Evolutionary conservation across 2,329 filamentous ascomycete species (phyloP).

Genomic region (Trichoderma aggressivum): DNA sequence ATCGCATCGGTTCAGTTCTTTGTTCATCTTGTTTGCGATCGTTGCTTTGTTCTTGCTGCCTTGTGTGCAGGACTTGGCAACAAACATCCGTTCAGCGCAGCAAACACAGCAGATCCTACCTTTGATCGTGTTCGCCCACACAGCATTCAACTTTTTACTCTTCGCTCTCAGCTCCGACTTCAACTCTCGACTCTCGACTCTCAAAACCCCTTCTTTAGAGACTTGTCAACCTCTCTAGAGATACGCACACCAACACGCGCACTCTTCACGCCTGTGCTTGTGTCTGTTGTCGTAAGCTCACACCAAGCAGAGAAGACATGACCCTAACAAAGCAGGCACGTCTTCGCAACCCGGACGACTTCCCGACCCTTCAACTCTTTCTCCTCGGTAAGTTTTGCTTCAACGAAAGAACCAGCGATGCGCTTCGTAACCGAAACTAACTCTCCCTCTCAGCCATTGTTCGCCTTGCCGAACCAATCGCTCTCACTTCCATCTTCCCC

Average conservation of each 20-base stretch:
- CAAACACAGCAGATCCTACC: neutral
- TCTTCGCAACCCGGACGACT: slow-evolving; percentile 65
- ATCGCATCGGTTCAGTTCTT: neutral
- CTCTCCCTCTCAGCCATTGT: slow-evolving; percentile 67
- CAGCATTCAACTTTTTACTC: neutral
- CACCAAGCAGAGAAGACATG: slow-evolving; percentile 45
- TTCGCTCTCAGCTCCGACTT: neutral
- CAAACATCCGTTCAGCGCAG: neutral
- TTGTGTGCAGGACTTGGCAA: neutral
- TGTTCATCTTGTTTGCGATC: neutral
- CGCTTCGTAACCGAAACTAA: neutral
- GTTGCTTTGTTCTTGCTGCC: slow-evolving; percentile 8
- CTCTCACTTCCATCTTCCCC: slow-evolving; percentile 88
- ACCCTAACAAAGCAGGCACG: slow-evolving; percentile 49
- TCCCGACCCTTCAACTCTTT: slow-evolving; percentile 79
- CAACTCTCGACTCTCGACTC: neutral
- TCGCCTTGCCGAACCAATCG: slow-evolving; percentile 87
- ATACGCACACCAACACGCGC: slow-evolving; percentile 21
- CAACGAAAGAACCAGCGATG: neutral
- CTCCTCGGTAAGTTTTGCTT: slow-evolving; percentile 65
- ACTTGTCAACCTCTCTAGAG: neutral
- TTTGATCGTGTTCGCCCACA: neutral
- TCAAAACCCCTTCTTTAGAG: neutral
- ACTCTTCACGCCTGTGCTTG: slow-evolving; percentile 29
- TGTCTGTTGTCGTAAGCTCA: slow-evolving; percentile 45